Percentiles rank a stretch among this genome's conserved stretches.
phyloP scores from a whole-genome alignment of 225 moss, liverwort and hornwort species.

The Polytrichum commune region DNA sequence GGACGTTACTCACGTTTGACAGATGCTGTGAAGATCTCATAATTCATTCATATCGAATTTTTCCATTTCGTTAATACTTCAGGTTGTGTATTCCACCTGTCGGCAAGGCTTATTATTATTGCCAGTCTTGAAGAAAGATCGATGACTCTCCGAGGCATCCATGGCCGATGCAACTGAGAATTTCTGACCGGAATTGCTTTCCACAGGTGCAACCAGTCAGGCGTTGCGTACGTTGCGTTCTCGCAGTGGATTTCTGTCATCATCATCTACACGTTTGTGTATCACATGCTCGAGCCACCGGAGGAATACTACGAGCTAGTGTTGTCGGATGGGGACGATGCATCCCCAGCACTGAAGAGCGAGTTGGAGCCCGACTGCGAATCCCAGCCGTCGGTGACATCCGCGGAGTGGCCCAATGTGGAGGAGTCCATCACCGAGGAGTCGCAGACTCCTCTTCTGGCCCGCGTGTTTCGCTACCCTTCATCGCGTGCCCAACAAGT shows the following conservation, averaged over 20 bases:
- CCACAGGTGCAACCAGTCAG: constrained; percentile 61
- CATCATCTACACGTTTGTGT: constrained; percentile 84
- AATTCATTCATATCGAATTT: no score
- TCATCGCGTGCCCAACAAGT: constrained; percentile 29
- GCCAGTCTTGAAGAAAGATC: no score
- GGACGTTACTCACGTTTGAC: no score
- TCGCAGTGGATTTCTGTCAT: constrained; percentile 91
- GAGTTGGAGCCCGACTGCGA: constrained; percentile 15
- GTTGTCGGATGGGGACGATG: constrained; percentile 39
- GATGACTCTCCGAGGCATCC: no score
- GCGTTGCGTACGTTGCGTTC: constrained; percentile 89
- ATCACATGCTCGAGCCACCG: constrained; percentile 94
- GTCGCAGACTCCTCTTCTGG: constrained; percentile 62
- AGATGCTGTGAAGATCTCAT: no score
- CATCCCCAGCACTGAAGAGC: constrained; percentile 10
- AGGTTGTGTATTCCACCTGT: no score
- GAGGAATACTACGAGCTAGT: constrained; percentile 63
- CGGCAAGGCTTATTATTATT: no score
- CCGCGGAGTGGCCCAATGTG: constrained; percentile 86
- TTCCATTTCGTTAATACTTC: no score
- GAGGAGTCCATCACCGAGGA: constrained; percentile 56
- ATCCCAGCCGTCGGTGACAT: constrained; percentile 54
- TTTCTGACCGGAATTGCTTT: not conserved
- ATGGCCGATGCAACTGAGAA: no score
- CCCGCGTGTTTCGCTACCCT: constrained; percentile 60